Evolutionary conservation across 805 yeast species (phyloP).

Genomic region (Teunomyces lycoperdinae): DNA sequence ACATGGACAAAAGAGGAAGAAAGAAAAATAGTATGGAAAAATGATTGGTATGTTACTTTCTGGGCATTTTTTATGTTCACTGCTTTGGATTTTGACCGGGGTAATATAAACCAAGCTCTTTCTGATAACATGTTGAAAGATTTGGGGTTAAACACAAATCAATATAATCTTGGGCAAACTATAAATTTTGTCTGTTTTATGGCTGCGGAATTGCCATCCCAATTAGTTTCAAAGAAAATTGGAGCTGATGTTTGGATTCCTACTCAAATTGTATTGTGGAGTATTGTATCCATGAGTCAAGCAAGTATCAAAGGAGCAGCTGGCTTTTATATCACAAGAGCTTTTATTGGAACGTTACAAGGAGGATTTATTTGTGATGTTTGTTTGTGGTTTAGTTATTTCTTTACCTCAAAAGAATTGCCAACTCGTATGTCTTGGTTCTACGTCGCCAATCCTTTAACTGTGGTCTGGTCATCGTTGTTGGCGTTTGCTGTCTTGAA

Average conservation of each 20-base stretch:
- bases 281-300: conserved; percentile 21
- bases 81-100: conserved; percentile 23
- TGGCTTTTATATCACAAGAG: conserved; percentile 21
- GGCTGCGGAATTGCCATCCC: conserved; percentile 25
- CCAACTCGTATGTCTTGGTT: conserved; percentile 58
- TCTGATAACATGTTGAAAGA: conserved; percentile 21
- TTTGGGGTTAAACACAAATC: conserved; percentile 20
- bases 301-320: conserved; percentile 14
- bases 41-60: conserved; percentile 21
- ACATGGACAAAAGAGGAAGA: conserved; percentile 27
- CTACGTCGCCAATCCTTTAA: conserved; percentile 53
- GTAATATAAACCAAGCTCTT: conserved; percentile 23
- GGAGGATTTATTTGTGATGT: conserved; percentile 53
- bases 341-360: conserved; percentile 21
- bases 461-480: conserved; percentile 46
- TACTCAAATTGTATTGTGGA: conserved; percentile 22
- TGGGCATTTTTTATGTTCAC: conserved; percentile 22
- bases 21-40: conserved; percentile 16
- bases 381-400: conserved; percentile 62
- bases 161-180: conserved; percentile 23
- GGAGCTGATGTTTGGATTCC: conserved; percentile 27
- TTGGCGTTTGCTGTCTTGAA: conserved; percentile 52
- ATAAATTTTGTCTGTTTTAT: conserved; percentile 20
- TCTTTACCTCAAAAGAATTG: conserved; percentile 58
- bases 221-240: conserved; percentile 21